Evolutionary conservation across 202 grass and related monocot species (phyloP).

Genomic region (Brachypodium distachyon): DNA sequence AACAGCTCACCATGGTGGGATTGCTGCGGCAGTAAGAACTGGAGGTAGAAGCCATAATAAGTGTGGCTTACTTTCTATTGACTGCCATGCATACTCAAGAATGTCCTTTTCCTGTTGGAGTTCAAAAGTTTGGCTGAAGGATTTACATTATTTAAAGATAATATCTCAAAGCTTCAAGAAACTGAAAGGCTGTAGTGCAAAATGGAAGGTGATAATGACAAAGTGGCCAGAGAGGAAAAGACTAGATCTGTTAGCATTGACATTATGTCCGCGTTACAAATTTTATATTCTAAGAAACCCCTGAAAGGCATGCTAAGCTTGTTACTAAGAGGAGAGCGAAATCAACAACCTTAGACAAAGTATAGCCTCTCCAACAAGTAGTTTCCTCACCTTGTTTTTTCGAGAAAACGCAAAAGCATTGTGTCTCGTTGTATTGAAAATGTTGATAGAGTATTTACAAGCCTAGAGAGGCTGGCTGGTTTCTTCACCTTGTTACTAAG

Average conservation of each 20-base stretch:
- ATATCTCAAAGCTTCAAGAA: not conserved
- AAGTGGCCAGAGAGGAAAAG: not conserved
- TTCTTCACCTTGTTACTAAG: no score
- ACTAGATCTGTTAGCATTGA: not conserved
- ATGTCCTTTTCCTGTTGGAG: constrained; percentile 65
- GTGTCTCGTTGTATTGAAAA: no score
- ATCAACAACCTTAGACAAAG: no score
- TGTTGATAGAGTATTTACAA: no score
- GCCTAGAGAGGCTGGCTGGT: no score
- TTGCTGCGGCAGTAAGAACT: constrained; percentile 52
- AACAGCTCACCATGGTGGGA: constrained; percentile 43
- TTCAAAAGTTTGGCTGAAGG: constrained; percentile 18
- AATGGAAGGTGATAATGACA: not conserved
- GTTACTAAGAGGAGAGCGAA: no score
- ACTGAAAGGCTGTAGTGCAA: not conserved
- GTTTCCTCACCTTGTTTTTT: no score
- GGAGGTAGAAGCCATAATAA: constrained; percentile 67
- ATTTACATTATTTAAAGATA: not conserved
- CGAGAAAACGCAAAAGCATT: no score
- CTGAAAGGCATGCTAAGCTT: not conserved
- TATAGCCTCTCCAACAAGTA: no score
- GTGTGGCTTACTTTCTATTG: constrained; percentile 39
- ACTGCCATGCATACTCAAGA: constrained; percentile 49
- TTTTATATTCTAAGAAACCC: not conserved
- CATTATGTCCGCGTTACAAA: not conserved